Evolutionary conservation across 2,329 filamentous ascomycete species (phyloP).

Genomic region (Colletotrichum sp.): DNA sequence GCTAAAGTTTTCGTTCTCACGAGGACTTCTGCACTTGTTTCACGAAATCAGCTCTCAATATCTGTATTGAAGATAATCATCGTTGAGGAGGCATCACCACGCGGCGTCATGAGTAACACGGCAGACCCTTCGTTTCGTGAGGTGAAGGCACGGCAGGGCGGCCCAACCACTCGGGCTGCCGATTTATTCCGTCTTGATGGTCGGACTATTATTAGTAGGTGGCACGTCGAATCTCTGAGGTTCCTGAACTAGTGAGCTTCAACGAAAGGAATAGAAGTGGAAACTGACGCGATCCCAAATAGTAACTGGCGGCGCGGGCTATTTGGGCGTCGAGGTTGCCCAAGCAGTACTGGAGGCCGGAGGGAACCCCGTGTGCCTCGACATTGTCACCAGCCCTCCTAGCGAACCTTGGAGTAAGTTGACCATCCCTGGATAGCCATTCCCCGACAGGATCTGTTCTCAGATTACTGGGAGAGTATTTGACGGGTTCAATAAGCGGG

Average conservation of each 20-base stretch:
- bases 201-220: neutral
- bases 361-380: constrained; percentile 36
- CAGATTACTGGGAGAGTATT: neutral
- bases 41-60: neutral
- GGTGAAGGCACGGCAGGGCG: neutral
- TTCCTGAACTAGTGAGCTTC: neutral
- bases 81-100: neutral
- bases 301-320: constrained; percentile 30
- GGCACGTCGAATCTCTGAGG: neutral
- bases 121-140: neutral
- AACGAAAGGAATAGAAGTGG: neutral
- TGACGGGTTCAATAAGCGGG: neutral
- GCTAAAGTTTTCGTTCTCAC: neutral
- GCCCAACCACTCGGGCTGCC: neutral
- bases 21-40: neutral
- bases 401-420: constrained; percentile 24
- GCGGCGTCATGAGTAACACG: neutral
- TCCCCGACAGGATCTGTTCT: neutral
- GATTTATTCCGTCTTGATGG: neutral
- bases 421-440: neutral
- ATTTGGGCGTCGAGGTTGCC: constrained; percentile 25
- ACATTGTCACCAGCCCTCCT: constrained; percentile 24
- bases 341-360: constrained; percentile 32
- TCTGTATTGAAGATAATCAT: neutral
- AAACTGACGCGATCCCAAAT: neutral